phyloP scores from a whole-genome alignment of 257 asterid genomes.

The Solanum chmielewskii region DNA sequence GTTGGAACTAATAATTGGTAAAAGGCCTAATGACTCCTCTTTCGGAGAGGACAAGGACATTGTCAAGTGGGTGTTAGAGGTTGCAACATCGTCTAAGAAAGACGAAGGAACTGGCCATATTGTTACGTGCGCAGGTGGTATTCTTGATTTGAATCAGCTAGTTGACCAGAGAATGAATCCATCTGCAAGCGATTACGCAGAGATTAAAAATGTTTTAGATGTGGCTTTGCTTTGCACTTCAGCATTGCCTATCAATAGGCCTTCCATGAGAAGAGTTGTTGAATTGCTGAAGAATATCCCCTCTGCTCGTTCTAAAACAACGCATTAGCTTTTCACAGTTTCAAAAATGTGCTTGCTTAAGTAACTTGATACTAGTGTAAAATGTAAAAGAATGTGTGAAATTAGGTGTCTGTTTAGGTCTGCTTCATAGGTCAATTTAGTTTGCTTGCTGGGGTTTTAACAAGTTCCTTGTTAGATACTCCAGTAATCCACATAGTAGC shows the following conservation, averaged over 20 bases:
- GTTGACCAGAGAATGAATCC: conserved; percentile 42
- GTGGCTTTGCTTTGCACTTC: conserved; percentile 57
- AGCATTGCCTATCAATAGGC: conserved; percentile 48
- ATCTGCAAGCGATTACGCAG: conserved; percentile 18
- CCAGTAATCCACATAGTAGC: background rate
- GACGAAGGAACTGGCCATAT: background rate
- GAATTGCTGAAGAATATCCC: conserved; percentile 42
- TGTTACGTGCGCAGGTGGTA: background rate
- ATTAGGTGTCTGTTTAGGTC: background rate
- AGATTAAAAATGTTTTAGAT: conserved; percentile 37
- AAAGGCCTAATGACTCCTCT: conserved; percentile 38
- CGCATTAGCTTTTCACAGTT: background rate
- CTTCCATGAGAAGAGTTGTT: conserved; percentile 75
- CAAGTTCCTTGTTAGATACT: background rate
- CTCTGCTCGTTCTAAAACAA: conserved; percentile 11
- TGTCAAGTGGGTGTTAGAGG: conserved; percentile 54
- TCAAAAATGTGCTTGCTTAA: background rate
- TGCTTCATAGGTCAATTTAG: background rate
- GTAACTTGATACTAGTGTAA: background rate
- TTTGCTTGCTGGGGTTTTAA: background rate
- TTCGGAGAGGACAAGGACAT: conserved; percentile 50
- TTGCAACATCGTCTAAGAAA: conserved; percentile 17
- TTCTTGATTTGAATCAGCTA: conserved; percentile 16
- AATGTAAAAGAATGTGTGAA: background rate
- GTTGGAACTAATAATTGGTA: conserved; percentile 54